phyloP scores from a whole-genome alignment of 2,329 filamentous ascomycete species.

The Shiraia sp. region DNA sequence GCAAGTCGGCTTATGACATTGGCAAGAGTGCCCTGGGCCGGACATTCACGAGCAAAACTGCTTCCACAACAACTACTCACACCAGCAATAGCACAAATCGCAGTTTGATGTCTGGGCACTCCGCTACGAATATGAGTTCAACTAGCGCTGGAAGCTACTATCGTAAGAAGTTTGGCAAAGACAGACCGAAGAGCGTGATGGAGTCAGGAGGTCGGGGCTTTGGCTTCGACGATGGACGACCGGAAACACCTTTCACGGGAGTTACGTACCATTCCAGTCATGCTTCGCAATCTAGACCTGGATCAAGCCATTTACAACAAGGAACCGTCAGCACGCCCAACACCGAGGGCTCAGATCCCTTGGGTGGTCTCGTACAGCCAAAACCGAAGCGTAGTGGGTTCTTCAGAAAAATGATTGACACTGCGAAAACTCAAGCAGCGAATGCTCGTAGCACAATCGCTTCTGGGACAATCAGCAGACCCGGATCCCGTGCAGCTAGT shows the following conservation, averaged over 20 bases:
- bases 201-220: constrained; percentile 48
- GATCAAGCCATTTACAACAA: constrained; percentile 50
- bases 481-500: constrained; percentile 46
- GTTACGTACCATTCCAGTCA: constrained; percentile 93
- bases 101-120: constrained; percentile 91
- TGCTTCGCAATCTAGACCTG: constrained; percentile 57
- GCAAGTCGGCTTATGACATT: constrained; percentile 80
- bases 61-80: constrained; percentile 67
- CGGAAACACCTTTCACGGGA: constrained; percentile 67
- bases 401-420: constrained; percentile 93
- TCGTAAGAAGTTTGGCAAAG: constrained; percentile 64
- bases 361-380: constrained; percentile 80
- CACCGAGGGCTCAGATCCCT: constrained; percentile 65
- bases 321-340: constrained; percentile 59
- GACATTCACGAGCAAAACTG: constrained; percentile 88
- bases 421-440: constrained; percentile 90
- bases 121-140: constrained; percentile 87
- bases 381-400: constrained; percentile 81
- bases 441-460: constrained; percentile 85
- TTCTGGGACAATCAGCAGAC: constrained; percentile 54
- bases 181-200: constrained; percentile 66
- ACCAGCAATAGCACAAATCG: constrained; percentile 73
- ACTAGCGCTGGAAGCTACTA: constrained; percentile 95
- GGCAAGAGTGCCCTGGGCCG: constrained; percentile 70
- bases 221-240: constrained; percentile 47